Evolutionary conservation across 257 asterid genomes (phyloP), one percentile per base, ranked within the genome.

Genomic region (Primulina huaijiensis): DNA sequence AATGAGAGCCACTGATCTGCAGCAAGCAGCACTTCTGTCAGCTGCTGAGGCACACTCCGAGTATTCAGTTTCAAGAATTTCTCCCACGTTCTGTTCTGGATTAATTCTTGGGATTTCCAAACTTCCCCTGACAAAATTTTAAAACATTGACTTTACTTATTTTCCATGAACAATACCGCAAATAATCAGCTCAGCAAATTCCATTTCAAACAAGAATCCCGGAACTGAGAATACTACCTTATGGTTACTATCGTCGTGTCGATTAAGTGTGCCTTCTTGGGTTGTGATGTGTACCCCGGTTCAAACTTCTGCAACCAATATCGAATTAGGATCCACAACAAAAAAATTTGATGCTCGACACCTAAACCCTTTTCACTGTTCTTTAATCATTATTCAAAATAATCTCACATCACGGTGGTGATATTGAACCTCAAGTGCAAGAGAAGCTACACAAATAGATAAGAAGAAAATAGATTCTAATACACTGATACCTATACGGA

Each of bases 251-350:
- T 12, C n/a, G 86, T 58, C 71, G 87, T 80, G 71, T 86, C 82
- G 68, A 73, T 67, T 27, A 72, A 69, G 63, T 70, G 76, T 30
- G 70, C 68, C 71, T 87, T 87, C 86, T 84, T 82, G 35, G 86
- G 88, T 50, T 83, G 84, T 38, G 85, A 82, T 38, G 87, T 85
- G 72, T 86, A 92, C 3, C 90, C 98, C 6, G 97, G 90, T 81
- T 90, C 95, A 81, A 88, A 92, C 65, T 86, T 88, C 98, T 92
- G 92, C 82, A 77, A 62, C 53, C 40, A 35, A 23, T 23, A 23
- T 23, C 25, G 1, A 23, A 23, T 23, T 23, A 23, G 25, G 8
- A 8, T n/a, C n/a, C 2, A 37, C 2, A 38, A 38, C 1, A 38
- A 2, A 1, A 34, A 9, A 25, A 67, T 1, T 11, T 4, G 12